Conservation (phyloP, 768 basidiomycete genomes). For the Boletus tomentosulus region DNA sequence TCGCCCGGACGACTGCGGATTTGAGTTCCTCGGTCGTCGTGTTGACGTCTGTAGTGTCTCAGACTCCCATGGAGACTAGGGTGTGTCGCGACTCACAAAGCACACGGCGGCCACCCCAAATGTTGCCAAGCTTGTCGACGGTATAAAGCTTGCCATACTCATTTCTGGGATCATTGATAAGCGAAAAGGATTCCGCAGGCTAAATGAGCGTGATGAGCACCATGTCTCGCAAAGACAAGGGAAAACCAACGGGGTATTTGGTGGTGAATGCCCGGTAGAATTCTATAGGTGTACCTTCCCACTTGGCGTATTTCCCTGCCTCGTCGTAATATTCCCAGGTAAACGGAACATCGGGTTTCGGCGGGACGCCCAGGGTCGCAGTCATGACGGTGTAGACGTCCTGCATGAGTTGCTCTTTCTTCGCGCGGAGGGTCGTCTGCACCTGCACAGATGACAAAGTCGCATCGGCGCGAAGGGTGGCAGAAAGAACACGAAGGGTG, state of each 20-base stretch:
- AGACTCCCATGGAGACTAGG: neutral
- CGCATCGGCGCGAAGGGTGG: conserved; percentile 47
- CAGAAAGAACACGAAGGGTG: conserved; percentile 62
- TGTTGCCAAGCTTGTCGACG: conserved; percentile 88
- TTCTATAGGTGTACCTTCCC: conserved; percentile 79
- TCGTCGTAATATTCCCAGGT: conserved; percentile 88
- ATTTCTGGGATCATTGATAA: conserved; percentile 95
- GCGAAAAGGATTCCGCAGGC: conserved; percentile 78
- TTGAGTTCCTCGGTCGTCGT: conserved; percentile 81
- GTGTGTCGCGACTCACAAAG: conserved; percentile 52
- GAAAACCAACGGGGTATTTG: conserved; percentile 48
- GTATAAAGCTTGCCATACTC: conserved; percentile 79
- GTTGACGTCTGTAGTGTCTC: conserved; percentile 67
- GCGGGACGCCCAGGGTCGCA: conserved; percentile 84
- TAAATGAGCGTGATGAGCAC: conserved; percentile 21
- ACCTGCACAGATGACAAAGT: conserved; percentile 44
- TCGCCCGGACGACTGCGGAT: conserved; percentile 72
- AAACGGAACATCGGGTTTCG: conserved; percentile 64
- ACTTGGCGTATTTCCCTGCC: conserved; percentile 66
- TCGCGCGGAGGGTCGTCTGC: conserved; percentile 57
- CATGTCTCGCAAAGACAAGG: neutral
- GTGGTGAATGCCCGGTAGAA: conserved; percentile 68
- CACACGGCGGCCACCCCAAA: conserved; percentile 83
- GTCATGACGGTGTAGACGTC: conserved; percentile 83
- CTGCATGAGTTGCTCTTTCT: conserved; percentile 82